Conservation (phyloP, 306 rosid genomes). For the Cicer pinnatifidum region DNA sequence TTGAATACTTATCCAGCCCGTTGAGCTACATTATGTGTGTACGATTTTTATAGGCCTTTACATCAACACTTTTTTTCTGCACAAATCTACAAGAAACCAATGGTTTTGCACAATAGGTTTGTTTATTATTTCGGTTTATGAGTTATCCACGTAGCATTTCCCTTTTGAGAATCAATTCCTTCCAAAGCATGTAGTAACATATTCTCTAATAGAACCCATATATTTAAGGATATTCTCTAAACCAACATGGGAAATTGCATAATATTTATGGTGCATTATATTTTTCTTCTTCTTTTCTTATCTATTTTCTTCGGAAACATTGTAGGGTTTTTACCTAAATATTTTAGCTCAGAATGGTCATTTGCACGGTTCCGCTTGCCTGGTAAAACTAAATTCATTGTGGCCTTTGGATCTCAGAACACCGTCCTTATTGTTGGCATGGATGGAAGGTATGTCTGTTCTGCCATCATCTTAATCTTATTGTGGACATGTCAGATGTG, state of each 20-base stretch:
- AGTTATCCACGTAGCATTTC: conserved; percentile 2
- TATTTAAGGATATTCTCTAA: conserved; percentile 23
- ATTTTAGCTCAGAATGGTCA: conserved; percentile 99
- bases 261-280: background rate
- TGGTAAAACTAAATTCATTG: conserved; percentile 70
- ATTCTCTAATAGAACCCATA: conserved; percentile 11
- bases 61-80: conserved; percentile 6
- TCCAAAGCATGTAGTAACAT: conserved; percentile 9
- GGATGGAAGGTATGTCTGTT: conserved; percentile 82
- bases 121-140: background rate
- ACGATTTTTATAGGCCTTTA: conserved; percentile 4
- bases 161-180: conserved; percentile 15
- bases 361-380: conserved; percentile 88
- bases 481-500: conserved; percentile 18
- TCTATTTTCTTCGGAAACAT: conserved; percentile 29
- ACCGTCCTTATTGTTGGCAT: conserved; percentile 69
- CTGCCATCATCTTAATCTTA: conserved; percentile 9
- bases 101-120: conserved; percentile 13
- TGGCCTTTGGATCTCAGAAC: conserved; percentile 88
- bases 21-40: conserved; percentile 25
- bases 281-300: conserved; percentile 30
- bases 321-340: conserved; percentile 89
- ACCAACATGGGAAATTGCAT: conserved; percentile 25
- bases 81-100: conserved; percentile 31
- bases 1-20: conserved; percentile 22